Evolutionary conservation across 2,329 filamentous ascomycete genomes (phyloP), one percentile per base, ranked within the genome.

Genomic region (Fusarium buharicum): DNA sequence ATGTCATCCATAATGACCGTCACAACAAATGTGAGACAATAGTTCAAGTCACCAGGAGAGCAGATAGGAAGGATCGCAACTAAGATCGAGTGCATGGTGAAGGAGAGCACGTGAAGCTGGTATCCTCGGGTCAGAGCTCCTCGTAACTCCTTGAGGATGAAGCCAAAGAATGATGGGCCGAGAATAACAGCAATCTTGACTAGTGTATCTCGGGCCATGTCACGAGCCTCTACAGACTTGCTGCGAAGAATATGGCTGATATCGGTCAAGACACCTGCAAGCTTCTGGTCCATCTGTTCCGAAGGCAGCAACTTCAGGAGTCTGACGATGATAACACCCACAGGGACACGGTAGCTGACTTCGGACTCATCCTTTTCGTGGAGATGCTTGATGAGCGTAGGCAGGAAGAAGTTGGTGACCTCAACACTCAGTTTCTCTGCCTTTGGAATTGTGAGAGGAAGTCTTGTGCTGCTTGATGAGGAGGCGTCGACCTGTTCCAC

Each of bases 1-100:
- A 96, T 95, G 73, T 99, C 96, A 71, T 99, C 95, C 91, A 99
- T 95, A 63, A 98, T 89, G 38, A 99, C 86, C 2, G 86, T 84
- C 40, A 96, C 88, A 38, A 98, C 87, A 11, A 90, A 84, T 4
- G 85, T 79, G 9, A 97, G 80, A 71, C 93, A 97, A 72, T 97
- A 93, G 72, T 99, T 92, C 27, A 99, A 80, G 67, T 94, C 92
- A 20, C 96, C 95, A 16, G 92, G 88, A 36, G 86, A 81, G 69
- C 92, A 90, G 3, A 86, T 82, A 10, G 92, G 89, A 11, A 90
- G 86, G 9, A 89, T 86, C 6, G 87, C 84, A 11, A 97, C 86
- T 17, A 99, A 80, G 46, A 99, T 91, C 0, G 93, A 92, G 77
- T 99, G 95, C 73, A 99, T 86, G 0, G 95, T 98, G 74, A 91